phyloP scores from a whole-genome alignment of 305 asterid species.

The Caryopteris hybrid region DNA sequence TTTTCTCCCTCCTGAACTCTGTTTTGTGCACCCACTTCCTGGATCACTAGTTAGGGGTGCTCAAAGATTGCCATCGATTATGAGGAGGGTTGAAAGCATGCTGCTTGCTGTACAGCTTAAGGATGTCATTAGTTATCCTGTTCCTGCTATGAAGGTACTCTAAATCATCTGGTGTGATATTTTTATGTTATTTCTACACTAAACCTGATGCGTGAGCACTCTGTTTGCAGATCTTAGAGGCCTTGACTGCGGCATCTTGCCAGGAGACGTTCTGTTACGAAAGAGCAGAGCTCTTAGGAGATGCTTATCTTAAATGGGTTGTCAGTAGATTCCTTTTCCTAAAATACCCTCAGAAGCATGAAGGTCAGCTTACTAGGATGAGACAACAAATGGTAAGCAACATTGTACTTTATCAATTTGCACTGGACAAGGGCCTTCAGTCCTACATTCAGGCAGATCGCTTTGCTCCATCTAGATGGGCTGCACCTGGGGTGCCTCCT shows the following conservation, averaged over 20 bases:
- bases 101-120: constrained; percentile 91
- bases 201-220: constrained; percentile 25
- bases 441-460: constrained; percentile 98
- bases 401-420: constrained; percentile 77
- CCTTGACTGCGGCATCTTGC: constrained; percentile 96
- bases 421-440: constrained; percentile 83
- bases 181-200: background rate
- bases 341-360: constrained; percentile 93
- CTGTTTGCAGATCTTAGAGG: constrained; percentile 77
- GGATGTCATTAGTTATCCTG: constrained; percentile 67
- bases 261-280: constrained; percentile 98
- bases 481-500: constrained; percentile 97
- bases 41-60: constrained; percentile 95
- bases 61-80: constrained; percentile 94
- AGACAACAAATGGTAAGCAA: constrained; percentile 98
- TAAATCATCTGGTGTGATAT: constrained; percentile 7
- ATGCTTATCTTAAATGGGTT: constrained; percentile 98
- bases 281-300: constrained; percentile 97
- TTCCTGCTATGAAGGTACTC: constrained; percentile 75
- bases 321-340: constrained; percentile 93
- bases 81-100: constrained; percentile 97
- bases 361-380: constrained; percentile 98
- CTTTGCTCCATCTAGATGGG: constrained; percentile 99
- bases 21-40: constrained; percentile 93
- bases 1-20: constrained; percentile 97